Conservation (phyloP, 1,284 basidiomycete species). For the Megacollybia platyphylla region DNA sequence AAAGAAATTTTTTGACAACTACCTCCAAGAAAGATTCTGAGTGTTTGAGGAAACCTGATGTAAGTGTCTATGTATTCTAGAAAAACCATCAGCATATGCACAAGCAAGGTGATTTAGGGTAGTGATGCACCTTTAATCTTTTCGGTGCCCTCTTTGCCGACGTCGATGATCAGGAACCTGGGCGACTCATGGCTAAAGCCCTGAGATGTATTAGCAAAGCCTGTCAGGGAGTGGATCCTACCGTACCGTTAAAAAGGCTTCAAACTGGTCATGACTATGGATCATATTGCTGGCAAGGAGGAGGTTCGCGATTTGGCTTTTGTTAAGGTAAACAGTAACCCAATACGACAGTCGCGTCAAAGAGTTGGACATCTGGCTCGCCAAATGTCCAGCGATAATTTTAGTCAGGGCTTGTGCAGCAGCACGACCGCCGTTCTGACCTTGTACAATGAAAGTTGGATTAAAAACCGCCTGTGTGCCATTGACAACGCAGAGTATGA, state of each 20-base stretch:
- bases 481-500: constrained; percentile 64
- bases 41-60: constrained; percentile 59
- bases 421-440: constrained; percentile 12
- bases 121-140: constrained; percentile 58
- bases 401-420: constrained; percentile 54
- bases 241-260: constrained; percentile 41
- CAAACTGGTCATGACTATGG: constrained; percentile 52
- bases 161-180: constrained; percentile 59
- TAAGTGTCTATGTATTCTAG: constrained; percentile 70
- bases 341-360: constrained; percentile 55
- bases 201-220: constrained; percentile 12
- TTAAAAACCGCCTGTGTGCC: constrained; percentile 60
- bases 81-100: constrained; percentile 2
- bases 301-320: constrained; percentile 32
- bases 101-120: background rate
- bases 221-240: background rate
- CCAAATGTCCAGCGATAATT: constrained; percentile 49
- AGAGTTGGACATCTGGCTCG: constrained; percentile 40
- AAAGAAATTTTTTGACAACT: constrained; percentile 5
- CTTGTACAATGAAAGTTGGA: constrained; percentile 40
- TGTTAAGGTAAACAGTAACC: constrained; percentile 61
- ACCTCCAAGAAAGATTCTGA: constrained; percentile 64
- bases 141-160: constrained; percentile 48
- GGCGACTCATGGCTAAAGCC: constrained; percentile 64
- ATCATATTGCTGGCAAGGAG: constrained; percentile 33